Evolutionary conservation across 495 filamentous ascomycete species (phyloP), one percentile per base, ranked within the genome.

Genomic region (Gamarada debralockiae): DNA sequence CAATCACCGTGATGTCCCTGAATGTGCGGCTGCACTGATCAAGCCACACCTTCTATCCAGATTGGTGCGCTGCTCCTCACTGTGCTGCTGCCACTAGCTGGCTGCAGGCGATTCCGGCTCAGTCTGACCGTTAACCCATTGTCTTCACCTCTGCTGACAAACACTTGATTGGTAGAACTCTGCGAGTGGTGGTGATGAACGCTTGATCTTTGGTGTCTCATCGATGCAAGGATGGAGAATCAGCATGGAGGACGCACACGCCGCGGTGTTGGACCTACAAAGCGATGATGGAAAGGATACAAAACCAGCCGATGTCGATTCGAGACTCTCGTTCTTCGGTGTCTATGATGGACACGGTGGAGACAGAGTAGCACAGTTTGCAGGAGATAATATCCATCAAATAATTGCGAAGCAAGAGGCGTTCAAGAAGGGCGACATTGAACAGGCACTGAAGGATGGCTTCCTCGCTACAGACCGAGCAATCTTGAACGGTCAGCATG

Each of bases 181-280:
- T 53, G 82, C 84, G 65, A 83, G 85, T 62, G 92, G 93, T 68
- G 86, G 86, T 73, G 92, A 97, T 87, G 91, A 96, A 58, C 84
- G 89, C 67, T 81, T 95, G 64, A 67, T 92, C 57, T 98, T 86
- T 67, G 93, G 95, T 61, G 82, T 98, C 55, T 97, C 95, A 58
- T 89, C 89, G 70, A 98, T 98, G 93, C 93, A 98, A 73, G 93
- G 93, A 75, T 98, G 93, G 93, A 87, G 93, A 71, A 97, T 97
- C 70, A 95, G 89, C 71, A 98, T 98, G 93, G 93, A 98, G 69
- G 93, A 98, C 65, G 84, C 93, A 52, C 93, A 98, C 73, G 88
- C 89, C 33, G 78, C 86, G 18, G 69, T 96, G 23, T 86, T 98
- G 63, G 89, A 97, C 70, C 81, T 98, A 55, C 80, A 95, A 62